phyloP scores from a whole-genome alignment of 352 stramenopile species.

The Stramenopiles sp. region DNA sequence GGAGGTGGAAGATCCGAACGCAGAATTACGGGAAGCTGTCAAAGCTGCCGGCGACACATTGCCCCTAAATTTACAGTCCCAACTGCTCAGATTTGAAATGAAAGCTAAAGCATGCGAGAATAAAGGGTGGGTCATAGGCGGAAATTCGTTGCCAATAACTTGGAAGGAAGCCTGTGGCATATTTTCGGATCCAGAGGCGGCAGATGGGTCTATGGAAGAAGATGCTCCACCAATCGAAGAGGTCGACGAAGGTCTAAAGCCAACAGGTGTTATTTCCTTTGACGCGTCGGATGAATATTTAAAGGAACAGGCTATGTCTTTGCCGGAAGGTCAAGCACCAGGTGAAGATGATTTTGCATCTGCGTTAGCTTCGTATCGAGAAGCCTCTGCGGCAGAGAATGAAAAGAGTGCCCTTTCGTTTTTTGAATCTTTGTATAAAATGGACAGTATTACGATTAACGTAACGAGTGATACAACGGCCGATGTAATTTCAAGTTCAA shows the following conservation, averaged over 20 bases:
- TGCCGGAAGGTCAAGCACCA: neutral
- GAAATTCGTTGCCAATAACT: neutral
- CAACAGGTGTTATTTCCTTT: neutral
- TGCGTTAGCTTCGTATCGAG: neutral
- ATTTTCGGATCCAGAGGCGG: neutral
- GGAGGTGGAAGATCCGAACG: neutral
- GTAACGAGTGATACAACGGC: neutral
- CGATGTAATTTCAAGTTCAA: constrained; percentile 16
- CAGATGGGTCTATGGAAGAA: neutral
- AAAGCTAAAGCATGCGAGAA: neutral
- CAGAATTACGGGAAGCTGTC: neutral
- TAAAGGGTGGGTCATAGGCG: neutral
- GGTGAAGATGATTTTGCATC: neutral
- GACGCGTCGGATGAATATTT: neutral
- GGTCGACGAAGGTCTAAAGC: neutral
- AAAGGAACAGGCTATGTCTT: neutral
- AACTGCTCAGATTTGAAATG: neutral
- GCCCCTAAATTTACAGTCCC: neutral
- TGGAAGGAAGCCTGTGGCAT: neutral
- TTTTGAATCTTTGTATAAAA: neutral
- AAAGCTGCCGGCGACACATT: neutral
- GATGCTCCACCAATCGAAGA: neutral
- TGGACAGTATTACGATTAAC: neutral
- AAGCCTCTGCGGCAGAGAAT: neutral
- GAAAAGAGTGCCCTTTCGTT: neutral